These are phyloP conservation scores for Citrus reticulata DNA, from an alignment of 345 rosid genomes.

Conservation along the genomic window DNA sequence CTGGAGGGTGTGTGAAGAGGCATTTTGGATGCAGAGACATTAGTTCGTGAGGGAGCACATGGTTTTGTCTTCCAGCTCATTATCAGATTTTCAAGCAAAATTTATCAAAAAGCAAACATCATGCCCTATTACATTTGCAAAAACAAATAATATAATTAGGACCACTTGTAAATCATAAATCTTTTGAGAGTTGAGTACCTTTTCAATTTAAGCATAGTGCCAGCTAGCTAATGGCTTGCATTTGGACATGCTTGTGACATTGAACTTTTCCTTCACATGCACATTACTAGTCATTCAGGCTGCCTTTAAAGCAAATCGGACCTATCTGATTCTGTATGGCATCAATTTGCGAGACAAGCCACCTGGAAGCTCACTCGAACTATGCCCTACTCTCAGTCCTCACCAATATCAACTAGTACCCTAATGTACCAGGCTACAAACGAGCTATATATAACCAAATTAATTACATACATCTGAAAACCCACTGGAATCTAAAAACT, in stretches of 20 bases:
- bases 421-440: not conserved
- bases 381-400: not conserved
- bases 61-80: constrained; percentile 24
- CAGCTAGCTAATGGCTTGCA: not conserved
- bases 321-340: not conserved
- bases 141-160: not conserved
- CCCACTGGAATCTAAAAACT: too few relatives aligned
- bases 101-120: not conserved
- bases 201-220: not conserved
- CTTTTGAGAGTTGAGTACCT: not conserved
- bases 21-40: not conserved
- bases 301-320: not conserved
- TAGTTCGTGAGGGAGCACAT: constrained; percentile 17
- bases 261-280: not conserved
- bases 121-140: not conserved
- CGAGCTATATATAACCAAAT: not conserved
- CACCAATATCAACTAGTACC: not conserved
- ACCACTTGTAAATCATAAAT: not conserved
- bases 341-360: not conserved
- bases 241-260: not conserved
- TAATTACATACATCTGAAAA: not conserved
- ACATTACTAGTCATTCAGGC: not conserved
- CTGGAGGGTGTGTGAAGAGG: not conserved
- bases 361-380: not conserved
- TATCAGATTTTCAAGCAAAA: not conserved